Evolutionary conservation across 2,329 filamentous ascomycete genomes (phyloP).

Genomic region (Magnaporthales sp.): DNA sequence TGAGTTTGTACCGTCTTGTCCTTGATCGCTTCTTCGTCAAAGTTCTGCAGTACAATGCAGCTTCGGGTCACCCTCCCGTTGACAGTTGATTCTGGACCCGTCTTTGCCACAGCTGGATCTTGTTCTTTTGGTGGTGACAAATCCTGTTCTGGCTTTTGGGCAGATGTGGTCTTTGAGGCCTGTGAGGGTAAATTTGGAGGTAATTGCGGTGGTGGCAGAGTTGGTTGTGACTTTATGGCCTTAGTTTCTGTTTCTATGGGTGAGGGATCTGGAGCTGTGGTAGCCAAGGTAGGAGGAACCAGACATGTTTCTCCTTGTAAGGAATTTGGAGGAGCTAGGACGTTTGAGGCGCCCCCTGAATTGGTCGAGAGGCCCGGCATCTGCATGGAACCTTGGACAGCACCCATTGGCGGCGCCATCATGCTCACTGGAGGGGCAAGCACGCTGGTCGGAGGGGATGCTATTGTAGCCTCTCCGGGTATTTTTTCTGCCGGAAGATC

Average conservation of each 20-base stretch:
- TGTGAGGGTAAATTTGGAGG: neutral
- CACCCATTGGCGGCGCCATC: constrained; percentile 14
- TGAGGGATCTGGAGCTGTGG: neutral
- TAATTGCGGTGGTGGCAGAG: neutral
- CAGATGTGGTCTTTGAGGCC: neutral
- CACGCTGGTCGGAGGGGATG: neutral
- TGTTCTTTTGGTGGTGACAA: neutral
- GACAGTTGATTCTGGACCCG: constrained; percentile 18
- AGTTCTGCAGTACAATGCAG: constrained; percentile 52
- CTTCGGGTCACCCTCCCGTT: constrained; percentile 47
- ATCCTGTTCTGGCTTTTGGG: neutral
- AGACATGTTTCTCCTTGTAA: constrained; percentile 9
- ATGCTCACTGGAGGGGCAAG: constrained; percentile 11
- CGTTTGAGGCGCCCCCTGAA: constrained; percentile 13
- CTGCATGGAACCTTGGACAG: constrained; percentile 12
- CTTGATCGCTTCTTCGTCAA: constrained; percentile 45
- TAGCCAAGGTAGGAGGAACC: neutral
- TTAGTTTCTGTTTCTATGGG: neutral
- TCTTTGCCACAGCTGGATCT: constrained; percentile 9
- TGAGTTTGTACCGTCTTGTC: constrained; percentile 49
- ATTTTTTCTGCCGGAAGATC: neutral
- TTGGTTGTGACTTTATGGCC: neutral
- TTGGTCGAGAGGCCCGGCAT: constrained; percentile 14
- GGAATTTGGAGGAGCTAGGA: constrained; percentile 18
- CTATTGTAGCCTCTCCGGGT: neutral